Conservation (phyloP, 139 green algal species). For the Chlamydomonas asymmetrica region DNA sequence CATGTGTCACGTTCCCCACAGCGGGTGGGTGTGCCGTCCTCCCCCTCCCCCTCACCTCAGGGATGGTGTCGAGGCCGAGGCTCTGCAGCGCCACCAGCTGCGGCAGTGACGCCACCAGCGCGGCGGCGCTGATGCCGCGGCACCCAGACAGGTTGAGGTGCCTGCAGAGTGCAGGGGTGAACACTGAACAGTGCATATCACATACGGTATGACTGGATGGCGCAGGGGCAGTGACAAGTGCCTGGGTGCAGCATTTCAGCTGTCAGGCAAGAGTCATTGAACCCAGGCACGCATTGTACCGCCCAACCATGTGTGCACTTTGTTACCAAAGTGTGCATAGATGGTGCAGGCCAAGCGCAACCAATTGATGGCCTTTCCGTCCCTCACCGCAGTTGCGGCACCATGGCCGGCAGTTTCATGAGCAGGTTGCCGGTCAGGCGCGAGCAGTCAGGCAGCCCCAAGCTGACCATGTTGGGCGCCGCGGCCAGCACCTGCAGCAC, state of each 20-base stretch:
- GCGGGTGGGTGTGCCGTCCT: not conserved
- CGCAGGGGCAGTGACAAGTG: not conserved
- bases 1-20: too few species aligned
- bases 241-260: not conserved
- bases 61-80: constrained; percentile 48
- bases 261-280: not conserved
- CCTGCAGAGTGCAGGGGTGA: constrained; percentile 12
- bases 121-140: constrained; percentile 42
- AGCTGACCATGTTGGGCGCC: not conserved
- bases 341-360: too few species aligned
- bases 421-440: constrained; percentile 38
- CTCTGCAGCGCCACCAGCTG: constrained; percentile 22
- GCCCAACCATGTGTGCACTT: too few species aligned
- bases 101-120: constrained; percentile 37
- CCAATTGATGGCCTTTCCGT: not conserved
- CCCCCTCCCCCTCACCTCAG: constrained; percentile 30
- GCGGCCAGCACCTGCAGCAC: constrained; percentile 16
- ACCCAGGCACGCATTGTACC: not conserved
- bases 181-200: not conserved
- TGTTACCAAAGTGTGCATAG: too few species aligned
- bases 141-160: constrained; percentile 50
- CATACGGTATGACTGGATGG: not conserved
- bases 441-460: constrained; percentile 42
- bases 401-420: constrained; percentile 40
- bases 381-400: constrained; percentile 42